A percentile compares a stretch with the other conserved stretches of the same genome.
Evolutionary conservation across 2,329 filamentous ascomycete genomes (phyloP).

Genomic region (Verticillium zaregamsianum): DNA sequence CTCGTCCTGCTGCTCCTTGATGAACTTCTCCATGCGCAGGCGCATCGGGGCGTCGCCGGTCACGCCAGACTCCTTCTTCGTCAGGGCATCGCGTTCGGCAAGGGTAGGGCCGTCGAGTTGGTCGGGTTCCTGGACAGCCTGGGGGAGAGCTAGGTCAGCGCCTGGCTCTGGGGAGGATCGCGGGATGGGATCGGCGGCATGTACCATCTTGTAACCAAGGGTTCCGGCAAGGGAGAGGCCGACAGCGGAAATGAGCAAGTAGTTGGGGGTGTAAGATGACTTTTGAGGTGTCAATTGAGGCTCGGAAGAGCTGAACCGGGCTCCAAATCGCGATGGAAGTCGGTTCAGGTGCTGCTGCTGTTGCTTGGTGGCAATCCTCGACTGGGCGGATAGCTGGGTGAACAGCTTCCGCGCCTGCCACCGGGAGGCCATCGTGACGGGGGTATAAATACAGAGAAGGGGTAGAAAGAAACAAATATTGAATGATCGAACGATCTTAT

Average conservation of each 20-base stretch:
- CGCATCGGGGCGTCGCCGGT: slow-evolving; percentile 86
- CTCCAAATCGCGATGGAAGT: background rate
- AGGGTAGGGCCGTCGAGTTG: slow-evolving; percentile 64
- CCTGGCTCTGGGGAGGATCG: slow-evolving; percentile 8
- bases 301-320: slow-evolving; percentile 10
- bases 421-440: background rate
- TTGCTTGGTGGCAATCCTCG: background rate
- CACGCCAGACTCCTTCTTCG: slow-evolving; percentile 74
- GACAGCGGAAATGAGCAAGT: slow-evolving; percentile 25
- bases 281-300: slow-evolving; percentile 9
- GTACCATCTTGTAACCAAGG: slow-evolving; percentile 57
- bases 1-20: slow-evolving; percentile 84
- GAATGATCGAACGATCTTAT: background rate
- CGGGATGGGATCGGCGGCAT: slow-evolving; percentile 10
- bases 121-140: slow-evolving; percentile 38
- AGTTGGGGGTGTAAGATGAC: slow-evolving; percentile 5
- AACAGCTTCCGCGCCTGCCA: slow-evolving; percentile 3
- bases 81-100: slow-evolving; percentile 77
- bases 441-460: slow-evolving; percentile 2
- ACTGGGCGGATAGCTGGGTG: slow-evolving; percentile 2
- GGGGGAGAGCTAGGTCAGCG: slow-evolving; percentile 9
- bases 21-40: slow-evolving; percentile 93
- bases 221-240: slow-evolving; percentile 48
- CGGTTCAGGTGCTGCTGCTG: background rate
- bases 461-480: background rate